Conservation (phyloP, 148 eudicot species). For the Rhododendron mucronatum region DNA sequence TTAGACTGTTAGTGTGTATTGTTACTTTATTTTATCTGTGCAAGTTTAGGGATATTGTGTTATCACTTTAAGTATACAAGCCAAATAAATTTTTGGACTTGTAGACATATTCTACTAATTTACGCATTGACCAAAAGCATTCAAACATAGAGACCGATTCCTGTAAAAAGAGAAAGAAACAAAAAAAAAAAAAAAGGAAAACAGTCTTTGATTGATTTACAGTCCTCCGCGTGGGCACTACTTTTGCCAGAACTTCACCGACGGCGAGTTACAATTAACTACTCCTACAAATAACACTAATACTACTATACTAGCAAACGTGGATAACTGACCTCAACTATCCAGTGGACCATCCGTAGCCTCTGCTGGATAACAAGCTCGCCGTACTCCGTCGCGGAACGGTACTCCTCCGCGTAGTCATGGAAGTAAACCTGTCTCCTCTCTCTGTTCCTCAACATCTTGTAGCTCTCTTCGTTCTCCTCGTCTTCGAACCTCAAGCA, state of each 20-base stretch:
- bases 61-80: background rate
- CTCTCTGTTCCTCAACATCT: constrained; percentile 64
- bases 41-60: background rate
- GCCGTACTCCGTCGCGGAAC: constrained; percentile 54
- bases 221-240: background rate
- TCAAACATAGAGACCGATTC: background rate
- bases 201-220: background rate
- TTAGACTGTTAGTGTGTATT: background rate
- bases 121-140: background rate
- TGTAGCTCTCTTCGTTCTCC: constrained; percentile 75
- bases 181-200: background rate
- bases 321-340: constrained; percentile 62
- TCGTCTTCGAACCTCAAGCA: constrained; percentile 52
- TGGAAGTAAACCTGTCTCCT: constrained; percentile 57
- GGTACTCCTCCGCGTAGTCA: constrained; percentile 68
- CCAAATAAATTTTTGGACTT: background rate
- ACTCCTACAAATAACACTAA: too few relatives aligned
- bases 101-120: background rate
- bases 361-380: constrained; percentile 74
- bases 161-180: background rate
- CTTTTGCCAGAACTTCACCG: background rate
- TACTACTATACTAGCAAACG: background rate
- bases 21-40: background rate
- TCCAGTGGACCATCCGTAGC: constrained; percentile 85
- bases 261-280: background rate